Evolutionary conservation across 352 stramenopile species (phyloP), one percentile per base, ranked within the genome.

Genomic region (Globisporangium cystogenes): DNA sequence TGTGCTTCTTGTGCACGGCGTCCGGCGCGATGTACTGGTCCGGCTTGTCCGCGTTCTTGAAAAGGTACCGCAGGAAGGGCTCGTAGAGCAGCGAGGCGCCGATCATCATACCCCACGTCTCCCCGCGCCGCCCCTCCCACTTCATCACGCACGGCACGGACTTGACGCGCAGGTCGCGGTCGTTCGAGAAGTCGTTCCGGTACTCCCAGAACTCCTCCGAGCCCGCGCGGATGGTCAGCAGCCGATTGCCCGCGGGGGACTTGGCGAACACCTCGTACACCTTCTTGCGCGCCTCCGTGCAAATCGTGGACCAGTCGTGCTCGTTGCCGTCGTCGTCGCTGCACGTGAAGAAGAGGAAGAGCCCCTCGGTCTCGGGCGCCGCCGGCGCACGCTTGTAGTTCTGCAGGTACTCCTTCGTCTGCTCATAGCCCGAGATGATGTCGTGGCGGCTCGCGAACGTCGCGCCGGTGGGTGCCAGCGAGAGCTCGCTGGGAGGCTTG

Each of bases 271-370:
- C 58, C 33, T 73, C 65, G 48, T 86, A 81, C 16, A 86, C 68
- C 26, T 67, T 67, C 54, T 77, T 67, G 7, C 62, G 64, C 46
- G 77, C 73, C 23, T 64, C 59, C 10, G 48, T 55, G 36, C 75
- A 88, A 39, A 70, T 59, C n/a, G 59, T 57, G 11, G 62, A 76
- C 74, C 76, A 88, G 58, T 88, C 72, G 36, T 73, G 51, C 55
- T 62, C 49, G 1, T 59, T 62, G 20, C 68, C 68, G 35, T 80
- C 50, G 21, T 64, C 62, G 46, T 83, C 71, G 18, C 74, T 82
- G 61, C 77, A 89, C 3, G 68, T 79, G 54, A 89, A 89, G 49
- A 86, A 86, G 15, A 87, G 59, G 50, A 86, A 86, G n/a, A 89
- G 50, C 14, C 69, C 52, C 29, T 85, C 72, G 46, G 64, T 36